Evolutionary conservation across 108 stramenopile genomes (phyloP).

Genomic region (Licmophora abbreviata): DNA sequence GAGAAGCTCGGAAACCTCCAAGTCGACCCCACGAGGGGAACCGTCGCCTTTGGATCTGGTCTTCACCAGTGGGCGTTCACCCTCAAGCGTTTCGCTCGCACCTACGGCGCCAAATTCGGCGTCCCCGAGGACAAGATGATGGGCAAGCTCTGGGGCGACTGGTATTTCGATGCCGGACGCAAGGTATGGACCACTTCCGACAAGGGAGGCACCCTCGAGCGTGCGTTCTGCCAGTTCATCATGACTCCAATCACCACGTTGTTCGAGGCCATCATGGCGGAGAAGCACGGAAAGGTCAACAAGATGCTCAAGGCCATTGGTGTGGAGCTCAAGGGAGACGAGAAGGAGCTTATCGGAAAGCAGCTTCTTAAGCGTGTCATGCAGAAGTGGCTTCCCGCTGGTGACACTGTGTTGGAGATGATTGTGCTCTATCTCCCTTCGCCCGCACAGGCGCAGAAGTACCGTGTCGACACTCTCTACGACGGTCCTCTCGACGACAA

Average conservation of each 20-base stretch:
- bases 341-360: slow-evolving; percentile 96
- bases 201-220: slow-evolving; percentile 88
- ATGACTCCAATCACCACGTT: slow-evolving; percentile 97
- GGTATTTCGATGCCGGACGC: slow-evolving; percentile 89
- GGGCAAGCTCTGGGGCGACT: slow-evolving; percentile 99
- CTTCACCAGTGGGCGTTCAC: slow-evolving; percentile 99
- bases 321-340: slow-evolving; percentile 93
- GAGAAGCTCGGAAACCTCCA: slow-evolving; percentile 94
- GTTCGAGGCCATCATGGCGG: slow-evolving; percentile 98
- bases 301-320: slow-evolving; percentile 99
- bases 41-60: slow-evolving; percentile 99
- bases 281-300: slow-evolving; percentile 96
- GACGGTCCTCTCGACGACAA: slow-evolving; percentile 98
- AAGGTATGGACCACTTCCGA: slow-evolving; percentile 91
- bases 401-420: slow-evolving; percentile 99
- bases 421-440: slow-evolving; percentile 99
- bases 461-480: slow-evolving; percentile 98
- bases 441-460: slow-evolving; percentile 90
- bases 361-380: slow-evolving; percentile 98
- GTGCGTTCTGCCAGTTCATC: slow-evolving; percentile 99
- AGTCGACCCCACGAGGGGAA: slow-evolving; percentile 97
- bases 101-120: slow-evolving; percentile 98
- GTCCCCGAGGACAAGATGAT: slow-evolving; percentile 98
- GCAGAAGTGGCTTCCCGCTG: slow-evolving; percentile 99
- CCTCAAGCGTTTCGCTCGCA: slow-evolving; percentile 97